phyloP scores from a whole-genome alignment of 2,329 filamentous ascomycete genomes.

The Hypoxylon sp. region DNA sequence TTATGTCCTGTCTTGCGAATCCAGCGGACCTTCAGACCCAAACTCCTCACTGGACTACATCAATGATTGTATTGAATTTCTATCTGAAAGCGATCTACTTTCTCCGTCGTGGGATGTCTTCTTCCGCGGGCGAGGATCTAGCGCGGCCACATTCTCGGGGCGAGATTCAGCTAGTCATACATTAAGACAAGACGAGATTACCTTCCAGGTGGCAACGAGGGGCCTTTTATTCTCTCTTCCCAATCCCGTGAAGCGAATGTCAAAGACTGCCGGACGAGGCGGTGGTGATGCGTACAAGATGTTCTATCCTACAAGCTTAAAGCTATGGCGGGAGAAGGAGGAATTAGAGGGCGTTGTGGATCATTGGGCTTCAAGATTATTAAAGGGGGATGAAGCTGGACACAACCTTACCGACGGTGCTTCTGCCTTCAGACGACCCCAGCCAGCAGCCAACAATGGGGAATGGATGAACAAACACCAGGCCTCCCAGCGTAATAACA shows the following conservation, averaged over 20 bases:
- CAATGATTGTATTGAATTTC: slow-evolving; percentile 85
- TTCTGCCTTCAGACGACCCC: slow-evolving; percentile 64
- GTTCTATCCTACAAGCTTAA: slow-evolving; percentile 90
- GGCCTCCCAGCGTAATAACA: slow-evolving; percentile 38
- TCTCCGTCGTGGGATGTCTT: slow-evolving; percentile 79
- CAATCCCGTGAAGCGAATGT: slow-evolving; percentile 83
- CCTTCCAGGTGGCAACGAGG: slow-evolving; percentile 90
- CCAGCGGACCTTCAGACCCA: slow-evolving; percentile 63
- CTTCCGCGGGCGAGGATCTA: slow-evolving; percentile 72
- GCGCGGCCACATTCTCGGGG: slow-evolving; percentile 63
- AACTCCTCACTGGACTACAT: slow-evolving; percentile 81
- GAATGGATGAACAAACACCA: slow-evolving; percentile 45
- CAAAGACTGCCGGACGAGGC: slow-evolving; percentile 60
- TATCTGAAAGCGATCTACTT: slow-evolving; percentile 91
- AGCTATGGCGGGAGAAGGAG: slow-evolving; percentile 86
- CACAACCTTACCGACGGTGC: slow-evolving; percentile 63
- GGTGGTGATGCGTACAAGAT: slow-evolving; percentile 82
- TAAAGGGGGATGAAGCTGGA: slow-evolving; percentile 66
- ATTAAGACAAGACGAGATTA: slow-evolving; percentile 92
- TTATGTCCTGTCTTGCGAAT: slow-evolving; percentile 86
- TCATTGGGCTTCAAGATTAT: slow-evolving; percentile 74
- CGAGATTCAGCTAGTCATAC: slow-evolving; percentile 77
- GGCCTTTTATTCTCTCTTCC: slow-evolving; percentile 90
- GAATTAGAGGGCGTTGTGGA: slow-evolving; percentile 83
- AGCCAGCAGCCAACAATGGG: slow-evolving; percentile 53